A percentile compares a stretch with the other conserved stretches of the same genome.
Conservation (phyloP, 78 protist genomes). For the Dictyostelium citrinum region DNA sequence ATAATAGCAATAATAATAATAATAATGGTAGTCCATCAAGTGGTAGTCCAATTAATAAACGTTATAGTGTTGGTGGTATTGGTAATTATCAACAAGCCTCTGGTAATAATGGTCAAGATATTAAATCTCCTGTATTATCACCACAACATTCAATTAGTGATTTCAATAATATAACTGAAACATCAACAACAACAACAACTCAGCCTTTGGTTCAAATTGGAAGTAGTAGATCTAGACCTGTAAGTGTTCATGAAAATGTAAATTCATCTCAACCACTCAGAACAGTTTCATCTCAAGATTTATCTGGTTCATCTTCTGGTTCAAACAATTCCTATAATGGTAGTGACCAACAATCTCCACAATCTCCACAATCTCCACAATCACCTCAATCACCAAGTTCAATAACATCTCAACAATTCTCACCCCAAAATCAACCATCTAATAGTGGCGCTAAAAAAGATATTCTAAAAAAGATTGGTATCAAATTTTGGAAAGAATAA, state of each 20-base stretch:
- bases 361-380: background rate
- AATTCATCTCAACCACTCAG: background rate
- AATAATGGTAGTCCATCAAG: background rate
- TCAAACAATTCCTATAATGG: background rate
- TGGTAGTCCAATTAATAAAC: background rate
- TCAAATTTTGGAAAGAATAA: constrained; percentile 14
- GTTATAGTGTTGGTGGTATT: background rate
- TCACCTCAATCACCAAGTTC: background rate
- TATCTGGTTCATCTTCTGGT: background rate
- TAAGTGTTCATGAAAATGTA: background rate
- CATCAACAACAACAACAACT: background rate
- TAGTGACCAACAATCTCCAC: background rate
- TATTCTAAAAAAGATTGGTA: background rate
- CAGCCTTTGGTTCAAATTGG: background rate
- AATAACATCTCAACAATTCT: background rate
- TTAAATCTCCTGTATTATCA: background rate
- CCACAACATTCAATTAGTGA: background rate
- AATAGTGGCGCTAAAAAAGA: background rate
- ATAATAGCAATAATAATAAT: background rate
- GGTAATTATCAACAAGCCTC: background rate
- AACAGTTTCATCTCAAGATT: constrained; percentile 1
- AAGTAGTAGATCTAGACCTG: background rate
- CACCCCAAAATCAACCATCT: background rate
- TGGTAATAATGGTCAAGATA: background rate
- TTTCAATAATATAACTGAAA: background rate